Evolutionary conservation across 108 stramenopile genomes (phyloP), one percentile per base, ranked within the genome.

Genomic region (Cyclotella cryptica): DNA sequence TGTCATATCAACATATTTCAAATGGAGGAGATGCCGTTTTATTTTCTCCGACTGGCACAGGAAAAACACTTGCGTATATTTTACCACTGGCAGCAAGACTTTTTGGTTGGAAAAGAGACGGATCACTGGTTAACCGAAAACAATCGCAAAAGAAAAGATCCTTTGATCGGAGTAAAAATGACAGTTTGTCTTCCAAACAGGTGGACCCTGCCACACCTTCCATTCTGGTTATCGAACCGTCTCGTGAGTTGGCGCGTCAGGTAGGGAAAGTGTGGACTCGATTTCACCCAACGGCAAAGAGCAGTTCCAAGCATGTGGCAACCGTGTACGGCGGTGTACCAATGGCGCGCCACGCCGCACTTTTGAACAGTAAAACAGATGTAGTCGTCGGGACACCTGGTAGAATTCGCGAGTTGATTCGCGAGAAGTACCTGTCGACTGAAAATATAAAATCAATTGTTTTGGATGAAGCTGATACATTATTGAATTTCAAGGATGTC

Each of bases 261-360:
- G 84, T 87, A 18, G 86, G 84, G 18, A 81, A 80, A 61, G 71
- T 77, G 29, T 87, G 80, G 70, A 47, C 55, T 24, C 64, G 66
- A n/a, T 80, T 81, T 66, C 84, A 77, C 68, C 83, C 70, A 11
- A 71, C 83, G 29, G 61, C 77, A 9, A 77, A 75, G 49, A 45
- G 26, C 24, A 72, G 74, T 49, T 72, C 65, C 41, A 53, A 64
- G 39, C 75, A 79, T 49, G 80, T 84, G 5, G 80, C 80, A 18
- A 80, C 83, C 1, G 84, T 84, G n/a, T 80, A 80, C 64, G 86
- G 86, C 7, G 88, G 88, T 30, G 83, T 81, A 21, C 86, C 83
- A 7, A 68, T 84, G 69, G 74, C 82, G 18, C 61, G 84, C 24
- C 76, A 80, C 58, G 77, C 84, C 13, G 69, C 84, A 15, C 59